These are phyloP conservation scores for Aspergillus niger DNA, from an alignment of 2,329 filamentous ascomycete species.

Conservation along the genomic window DNA sequence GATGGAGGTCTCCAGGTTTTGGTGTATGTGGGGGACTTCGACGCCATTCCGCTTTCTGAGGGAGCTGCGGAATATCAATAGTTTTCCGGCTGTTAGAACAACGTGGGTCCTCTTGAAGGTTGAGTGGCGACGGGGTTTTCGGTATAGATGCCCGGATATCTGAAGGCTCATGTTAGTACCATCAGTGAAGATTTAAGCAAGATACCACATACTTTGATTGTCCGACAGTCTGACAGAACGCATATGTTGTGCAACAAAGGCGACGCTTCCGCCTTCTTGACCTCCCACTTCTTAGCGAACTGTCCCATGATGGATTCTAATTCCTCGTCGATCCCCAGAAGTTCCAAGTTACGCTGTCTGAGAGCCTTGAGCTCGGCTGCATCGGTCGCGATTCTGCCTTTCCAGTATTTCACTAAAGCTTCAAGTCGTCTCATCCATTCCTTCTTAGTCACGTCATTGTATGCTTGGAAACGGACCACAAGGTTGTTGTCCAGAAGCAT, in stretches of 20 bases:
- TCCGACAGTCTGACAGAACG: constrained; percentile 63
- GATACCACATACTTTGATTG: constrained; percentile 50
- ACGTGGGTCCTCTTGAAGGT: constrained; percentile 64
- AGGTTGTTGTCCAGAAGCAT: constrained; percentile 63
- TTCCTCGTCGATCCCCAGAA: constrained; percentile 66
- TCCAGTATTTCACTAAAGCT: constrained; percentile 64
- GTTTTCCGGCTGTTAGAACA: constrained; percentile 60
- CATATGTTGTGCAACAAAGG: constrained; percentile 69
- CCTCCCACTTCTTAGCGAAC: constrained; percentile 69
- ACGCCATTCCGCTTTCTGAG: constrained; percentile 58
- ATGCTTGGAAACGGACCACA: constrained; percentile 62
- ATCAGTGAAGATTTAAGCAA: neutral
- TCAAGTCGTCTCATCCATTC: constrained; percentile 64
- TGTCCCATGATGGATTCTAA: constrained; percentile 66
- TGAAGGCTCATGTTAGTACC: constrained; percentile 23
- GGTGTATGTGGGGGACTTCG: constrained; percentile 61
- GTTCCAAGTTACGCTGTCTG: constrained; percentile 59
- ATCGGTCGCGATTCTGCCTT: constrained; percentile 57
- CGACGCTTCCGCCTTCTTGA: constrained; percentile 63
- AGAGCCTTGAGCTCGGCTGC: constrained; percentile 59
- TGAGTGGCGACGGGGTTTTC: constrained; percentile 63
- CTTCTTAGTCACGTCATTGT: constrained; percentile 58
- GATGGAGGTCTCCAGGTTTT: constrained; percentile 61
- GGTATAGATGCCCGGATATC: constrained; percentile 64
- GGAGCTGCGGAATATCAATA: constrained; percentile 64